Conservation (phyloP, 2,329 filamentous ascomycete species). For the Magnaporthiopsis poae region DNA sequence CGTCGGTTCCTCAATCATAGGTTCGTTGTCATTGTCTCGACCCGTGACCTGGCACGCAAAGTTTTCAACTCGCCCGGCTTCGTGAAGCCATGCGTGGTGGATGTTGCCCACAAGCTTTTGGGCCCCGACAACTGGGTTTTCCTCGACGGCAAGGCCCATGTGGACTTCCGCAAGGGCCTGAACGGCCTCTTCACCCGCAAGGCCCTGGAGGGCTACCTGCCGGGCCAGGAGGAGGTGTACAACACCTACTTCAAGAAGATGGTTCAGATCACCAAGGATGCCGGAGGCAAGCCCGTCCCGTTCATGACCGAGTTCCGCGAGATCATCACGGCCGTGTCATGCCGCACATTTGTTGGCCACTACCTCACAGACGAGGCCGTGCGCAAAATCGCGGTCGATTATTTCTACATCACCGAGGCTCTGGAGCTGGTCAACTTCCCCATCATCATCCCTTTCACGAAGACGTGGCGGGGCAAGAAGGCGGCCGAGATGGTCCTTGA, state of each 20-base stretch:
- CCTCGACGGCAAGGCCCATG: constrained; percentile 85
- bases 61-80: constrained; percentile 88
- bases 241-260: constrained; percentile 76
- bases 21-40: constrained; percentile 94
- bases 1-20: constrained; percentile 32
- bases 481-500: constrained; percentile 82
- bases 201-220: constrained; percentile 78
- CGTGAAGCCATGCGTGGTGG: constrained; percentile 94
- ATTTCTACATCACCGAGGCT: constrained; percentile 90
- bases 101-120: constrained; percentile 85
- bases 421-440: constrained; percentile 97
- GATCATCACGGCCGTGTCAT: constrained; percentile 86
- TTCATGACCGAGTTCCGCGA: constrained; percentile 91
- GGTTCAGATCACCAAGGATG: constrained; percentile 62
- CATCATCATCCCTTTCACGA: constrained; percentile 87
- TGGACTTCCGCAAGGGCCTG: constrained; percentile 93
- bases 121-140: constrained; percentile 94
- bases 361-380: constrained; percentile 86
- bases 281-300: constrained; percentile 62
- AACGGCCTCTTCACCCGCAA: constrained; percentile 89
- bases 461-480: constrained; percentile 95
- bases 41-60: constrained; percentile 89
- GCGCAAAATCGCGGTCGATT: constrained; percentile 91
- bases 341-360: constrained; percentile 92
- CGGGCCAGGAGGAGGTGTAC: constrained; percentile 86